Evolutionary conservation across 2,329 filamentous ascomycete genomes (phyloP).

Genomic region (Phyllosticta citriasiana): DNA sequence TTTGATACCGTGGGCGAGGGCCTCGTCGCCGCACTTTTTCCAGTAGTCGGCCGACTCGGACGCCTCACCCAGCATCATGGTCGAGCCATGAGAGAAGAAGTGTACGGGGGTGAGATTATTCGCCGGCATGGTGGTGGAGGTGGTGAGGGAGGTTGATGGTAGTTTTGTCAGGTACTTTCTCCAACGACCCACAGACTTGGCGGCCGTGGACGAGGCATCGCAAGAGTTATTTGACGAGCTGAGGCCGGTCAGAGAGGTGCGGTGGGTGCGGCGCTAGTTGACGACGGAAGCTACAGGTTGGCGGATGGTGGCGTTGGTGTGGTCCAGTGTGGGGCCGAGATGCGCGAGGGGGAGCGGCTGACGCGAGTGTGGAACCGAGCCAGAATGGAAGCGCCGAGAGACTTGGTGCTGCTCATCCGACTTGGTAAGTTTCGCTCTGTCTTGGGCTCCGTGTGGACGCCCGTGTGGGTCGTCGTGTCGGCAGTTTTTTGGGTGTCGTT

Average conservation of each 20-base stretch:
- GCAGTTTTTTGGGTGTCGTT: background rate
- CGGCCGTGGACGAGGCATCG: background rate
- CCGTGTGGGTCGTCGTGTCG: background rate
- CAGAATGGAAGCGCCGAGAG: no score
- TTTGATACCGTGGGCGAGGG: slow-evolving; percentile 49
- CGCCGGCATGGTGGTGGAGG: background rate
- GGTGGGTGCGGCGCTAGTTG: background rate
- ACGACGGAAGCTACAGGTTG: background rate
- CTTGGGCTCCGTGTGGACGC: background rate
- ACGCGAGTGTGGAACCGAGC: background rate
- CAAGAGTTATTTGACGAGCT: background rate
- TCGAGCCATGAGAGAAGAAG: slow-evolving; percentile 61
- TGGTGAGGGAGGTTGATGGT: background rate
- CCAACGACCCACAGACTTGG: background rate
- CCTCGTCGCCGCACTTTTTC: slow-evolving; percentile 55
- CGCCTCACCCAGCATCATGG: slow-evolving; percentile 62
- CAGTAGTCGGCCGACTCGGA: slow-evolving; percentile 53
- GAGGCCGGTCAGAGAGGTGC: background rate
- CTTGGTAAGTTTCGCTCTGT: background rate
- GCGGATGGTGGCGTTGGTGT: background rate
- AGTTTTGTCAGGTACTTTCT: background rate
- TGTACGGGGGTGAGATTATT: slow-evolving; percentile 45
- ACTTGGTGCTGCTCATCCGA: background rate
- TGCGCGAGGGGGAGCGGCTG: background rate
- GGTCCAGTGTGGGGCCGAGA: background rate